Evolutionary conservation across 495 filamentous ascomycete genomes (phyloP).

Genomic region (Talaromyces thailandensis): DNA sequence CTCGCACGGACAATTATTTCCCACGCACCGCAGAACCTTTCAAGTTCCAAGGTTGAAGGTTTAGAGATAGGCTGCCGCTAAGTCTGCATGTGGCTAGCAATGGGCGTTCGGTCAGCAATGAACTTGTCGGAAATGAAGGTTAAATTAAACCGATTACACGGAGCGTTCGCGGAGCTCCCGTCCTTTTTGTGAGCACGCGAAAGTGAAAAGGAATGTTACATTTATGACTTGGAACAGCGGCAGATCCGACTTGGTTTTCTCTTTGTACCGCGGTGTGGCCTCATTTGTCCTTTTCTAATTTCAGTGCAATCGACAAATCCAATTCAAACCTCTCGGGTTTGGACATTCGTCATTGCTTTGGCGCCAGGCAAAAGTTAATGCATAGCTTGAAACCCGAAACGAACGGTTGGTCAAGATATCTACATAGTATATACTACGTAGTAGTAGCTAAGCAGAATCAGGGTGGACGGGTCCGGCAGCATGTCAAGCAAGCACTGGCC

Average conservation of each 20-base stretch:
- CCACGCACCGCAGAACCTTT: background rate
- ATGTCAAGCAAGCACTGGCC: background rate
- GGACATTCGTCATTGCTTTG: background rate
- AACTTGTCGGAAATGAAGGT: background rate
- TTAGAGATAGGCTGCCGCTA: background rate
- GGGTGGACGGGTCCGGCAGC: background rate
- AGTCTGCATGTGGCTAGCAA: background rate
- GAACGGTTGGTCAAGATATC: background rate
- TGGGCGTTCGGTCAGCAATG: background rate
- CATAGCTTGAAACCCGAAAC: background rate
- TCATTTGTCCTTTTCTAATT: background rate
- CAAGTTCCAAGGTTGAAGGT: background rate
- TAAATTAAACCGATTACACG: background rate
- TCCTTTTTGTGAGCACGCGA: background rate
- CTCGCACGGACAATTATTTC: slow-evolving; percentile 2
- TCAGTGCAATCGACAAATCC: background rate
- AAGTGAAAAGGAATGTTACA: background rate
- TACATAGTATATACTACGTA: too few species aligned
- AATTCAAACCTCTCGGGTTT: background rate
- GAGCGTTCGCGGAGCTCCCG: background rate
- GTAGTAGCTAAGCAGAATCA: background rate
- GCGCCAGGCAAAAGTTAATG: background rate
- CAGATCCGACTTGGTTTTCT: background rate
- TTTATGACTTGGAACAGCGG: background rate
- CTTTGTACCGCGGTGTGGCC: background rate